Evolutionary conservation across 2,329 filamentous ascomycete genomes (phyloP).

Genomic region (Cercospora janseana): DNA sequence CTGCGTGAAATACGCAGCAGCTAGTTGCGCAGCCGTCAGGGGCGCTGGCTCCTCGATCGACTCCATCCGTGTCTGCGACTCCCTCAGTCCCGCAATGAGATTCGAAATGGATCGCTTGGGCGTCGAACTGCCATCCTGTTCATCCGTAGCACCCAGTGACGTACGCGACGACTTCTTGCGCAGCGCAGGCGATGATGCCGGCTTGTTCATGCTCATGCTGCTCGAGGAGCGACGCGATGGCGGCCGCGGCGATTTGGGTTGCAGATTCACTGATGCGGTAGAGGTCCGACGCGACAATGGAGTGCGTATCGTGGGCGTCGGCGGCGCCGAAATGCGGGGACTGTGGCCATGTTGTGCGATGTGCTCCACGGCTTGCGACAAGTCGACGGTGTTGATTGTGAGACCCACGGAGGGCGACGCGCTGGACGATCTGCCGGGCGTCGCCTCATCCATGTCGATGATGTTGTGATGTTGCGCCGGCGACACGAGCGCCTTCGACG

Average conservation of each 20-base stretch:
- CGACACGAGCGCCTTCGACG: neutral
- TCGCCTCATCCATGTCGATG: slow-evolving; percentile 3
- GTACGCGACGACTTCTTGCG: slow-evolving; percentile 29
- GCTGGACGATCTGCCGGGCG: neutral
- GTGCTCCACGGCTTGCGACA: slow-evolving; percentile 17
- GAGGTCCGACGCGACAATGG: slow-evolving; percentile 22
- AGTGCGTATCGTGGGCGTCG: slow-evolving; percentile 21
- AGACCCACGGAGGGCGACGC: slow-evolving; percentile 1
- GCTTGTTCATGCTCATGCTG: slow-evolving; percentile 28
- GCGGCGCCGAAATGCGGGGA: slow-evolving; percentile 20
- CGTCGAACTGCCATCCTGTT: slow-evolving; percentile 30
- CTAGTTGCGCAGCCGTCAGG: slow-evolving; percentile 34
- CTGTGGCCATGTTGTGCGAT: slow-evolving; percentile 15
- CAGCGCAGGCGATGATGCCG: slow-evolving; percentile 23
- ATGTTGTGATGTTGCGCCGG: neutral
- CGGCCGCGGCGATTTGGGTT: slow-evolving; percentile 20
- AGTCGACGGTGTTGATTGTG: slow-evolving; percentile 8
- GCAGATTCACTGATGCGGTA: slow-evolving; percentile 13
- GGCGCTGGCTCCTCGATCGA: slow-evolving; percentile 35
- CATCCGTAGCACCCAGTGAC: slow-evolving; percentile 30
- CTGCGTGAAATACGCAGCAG: slow-evolving; percentile 60
- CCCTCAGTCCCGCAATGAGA: slow-evolving; percentile 35
- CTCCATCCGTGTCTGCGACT: slow-evolving; percentile 37
- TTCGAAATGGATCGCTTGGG: slow-evolving; percentile 39
- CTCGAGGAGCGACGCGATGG: slow-evolving; percentile 31